phyloP scores from a whole-genome alignment of 208 protist genomes.

The Leishmania major region DNA sequence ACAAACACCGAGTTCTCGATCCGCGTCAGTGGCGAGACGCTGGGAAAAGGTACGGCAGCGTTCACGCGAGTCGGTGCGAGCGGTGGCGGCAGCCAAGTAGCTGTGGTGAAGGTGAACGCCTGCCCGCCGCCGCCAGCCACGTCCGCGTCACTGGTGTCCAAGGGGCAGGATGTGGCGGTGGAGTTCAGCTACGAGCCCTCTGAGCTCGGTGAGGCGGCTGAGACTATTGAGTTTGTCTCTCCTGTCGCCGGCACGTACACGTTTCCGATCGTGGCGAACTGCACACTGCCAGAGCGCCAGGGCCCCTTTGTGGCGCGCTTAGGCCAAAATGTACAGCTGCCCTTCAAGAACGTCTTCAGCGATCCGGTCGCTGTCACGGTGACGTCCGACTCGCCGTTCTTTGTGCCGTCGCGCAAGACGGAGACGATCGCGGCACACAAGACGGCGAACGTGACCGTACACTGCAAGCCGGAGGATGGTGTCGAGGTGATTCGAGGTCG shows the following conservation, averaged over 20 bases:
- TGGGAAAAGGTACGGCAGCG: slow-evolving; percentile 14
- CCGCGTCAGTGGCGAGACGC: slow-evolving; percentile 45
- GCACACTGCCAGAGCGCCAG: slow-evolving; percentile 90
- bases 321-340: slow-evolving; percentile 65
- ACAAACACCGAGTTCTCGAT: slow-evolving; percentile 87
- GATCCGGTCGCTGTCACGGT: slow-evolving; percentile 80
- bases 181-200: slow-evolving; percentile 95
- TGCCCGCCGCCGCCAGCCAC: slow-evolving; percentile 2
- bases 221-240: slow-evolving; percentile 86
- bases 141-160: slow-evolving; percentile 8
- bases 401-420: slow-evolving; percentile 81
- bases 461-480: slow-evolving; percentile 64
- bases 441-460: slow-evolving; percentile 64
- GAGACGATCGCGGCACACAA: slow-evolving; percentile 89
- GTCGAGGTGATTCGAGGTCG: slow-evolving; percentile 32
- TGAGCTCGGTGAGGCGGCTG: slow-evolving; percentile 73
- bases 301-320: slow-evolving; percentile 87
- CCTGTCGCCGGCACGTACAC: slow-evolving; percentile 89
- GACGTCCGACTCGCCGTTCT: slow-evolving; percentile 80
- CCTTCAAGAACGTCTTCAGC: slow-evolving; percentile 96
- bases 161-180: slow-evolving; percentile 90
- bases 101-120: slow-evolving; percentile 32
- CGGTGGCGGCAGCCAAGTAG: slow-evolving; percentile 25
- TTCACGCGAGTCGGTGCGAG: slow-evolving; percentile 27
- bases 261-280: slow-evolving; percentile 90